Base-by-base conservation (phyloP, 257 asterid genomes). In the Solanum corneliomulleri region DNA sequence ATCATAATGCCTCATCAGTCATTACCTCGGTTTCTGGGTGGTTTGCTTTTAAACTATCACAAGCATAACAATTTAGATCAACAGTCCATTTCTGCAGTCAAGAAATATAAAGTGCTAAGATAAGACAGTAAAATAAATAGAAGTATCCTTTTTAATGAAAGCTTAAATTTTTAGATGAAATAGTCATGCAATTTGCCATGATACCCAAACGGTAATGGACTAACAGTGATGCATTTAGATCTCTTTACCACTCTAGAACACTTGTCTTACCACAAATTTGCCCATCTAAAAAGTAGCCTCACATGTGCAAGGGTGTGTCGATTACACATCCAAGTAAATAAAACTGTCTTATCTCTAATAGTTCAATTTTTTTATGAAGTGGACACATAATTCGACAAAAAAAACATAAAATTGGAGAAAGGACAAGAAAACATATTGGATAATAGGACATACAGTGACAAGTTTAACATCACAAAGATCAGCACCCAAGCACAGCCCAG, bases 1-100 rank as follows among this genome's bases (percentile, higher is more conserved):
- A 31, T 21, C 87, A 71, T 3, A 47, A 27, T 20, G 4, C 13
- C 64, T 6, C 27, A 84, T 70, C 23, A 31, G 18, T 87, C 56
- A 76, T n/a, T 78, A 96, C 99, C 96, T 92, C 90, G 0, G 98
- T 94, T 89, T 94, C 96, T 1, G 97, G 98, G 71, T 96, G 99
- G 70, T 95, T 96, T 60, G 91, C 86, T 70, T 76, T 92, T 60
- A 96, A 90, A 71, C 98, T 95, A 33, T 92, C 91, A 89, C 98
- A 95, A 12, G 99, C 99, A 87, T 89, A 71, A 23, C 72, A 41
- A 68, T 95, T 95, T 12, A 92, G n/a, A 83, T 96, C 98, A 74
- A 96, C 94, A 3, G 98, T 98, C 99, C 99, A 96, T 96, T 93
- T 96, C 98, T 96, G 89, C 87, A 68, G 23, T 8, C 31, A 49